Evolutionary conservation across 163 green algal genomes (phyloP).

Genomic region (Smithsoniella earleae): DNA sequence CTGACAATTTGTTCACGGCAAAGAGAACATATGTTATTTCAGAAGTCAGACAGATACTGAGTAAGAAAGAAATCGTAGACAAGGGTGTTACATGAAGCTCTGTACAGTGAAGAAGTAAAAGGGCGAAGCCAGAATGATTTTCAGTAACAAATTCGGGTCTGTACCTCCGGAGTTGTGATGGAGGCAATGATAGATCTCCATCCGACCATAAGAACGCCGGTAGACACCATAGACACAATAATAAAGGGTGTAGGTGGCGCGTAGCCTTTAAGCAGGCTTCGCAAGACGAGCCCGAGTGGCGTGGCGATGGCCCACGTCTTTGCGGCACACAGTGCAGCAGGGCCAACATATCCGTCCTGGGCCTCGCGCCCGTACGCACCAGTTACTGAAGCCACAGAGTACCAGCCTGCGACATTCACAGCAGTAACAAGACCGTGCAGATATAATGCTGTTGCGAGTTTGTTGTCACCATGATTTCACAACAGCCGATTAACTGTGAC

Average conservation of each 20-base stretch:
- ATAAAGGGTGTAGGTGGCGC: constrained; percentile 69
- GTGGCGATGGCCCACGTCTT: constrained; percentile 55
- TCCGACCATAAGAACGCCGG: constrained; percentile 63
- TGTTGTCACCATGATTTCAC: too few relatives aligned
- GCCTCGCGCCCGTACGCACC: constrained; percentile 32
- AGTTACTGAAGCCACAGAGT: constrained; percentile 20
- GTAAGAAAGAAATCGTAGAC: too few relatives aligned
- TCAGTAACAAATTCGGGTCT: too few relatives aligned
- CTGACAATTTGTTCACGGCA: too few relatives aligned
- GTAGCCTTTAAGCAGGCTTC: constrained; percentile 53
- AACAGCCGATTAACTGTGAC: too few relatives aligned
- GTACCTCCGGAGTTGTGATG: constrained; percentile 31
- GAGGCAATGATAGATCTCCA: constrained; percentile 63
- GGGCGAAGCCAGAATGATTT: neutral
- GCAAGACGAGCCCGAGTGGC: constrained; percentile 58
- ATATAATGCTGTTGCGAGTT: too few relatives aligned
- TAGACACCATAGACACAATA: constrained; percentile 55
- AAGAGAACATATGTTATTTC: too few relatives aligned
- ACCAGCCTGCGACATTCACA: constrained; percentile 34
- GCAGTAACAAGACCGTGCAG: too few relatives aligned
- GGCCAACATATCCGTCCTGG: neutral
- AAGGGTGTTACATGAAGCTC: constrained; percentile 34
- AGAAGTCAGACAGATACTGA: too few relatives aligned
- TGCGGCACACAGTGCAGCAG: constrained; percentile 45
- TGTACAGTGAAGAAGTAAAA: neutral